Conservation (phyloP, 768 basidiomycete species). For the Trametes cinnabarina region DNA sequence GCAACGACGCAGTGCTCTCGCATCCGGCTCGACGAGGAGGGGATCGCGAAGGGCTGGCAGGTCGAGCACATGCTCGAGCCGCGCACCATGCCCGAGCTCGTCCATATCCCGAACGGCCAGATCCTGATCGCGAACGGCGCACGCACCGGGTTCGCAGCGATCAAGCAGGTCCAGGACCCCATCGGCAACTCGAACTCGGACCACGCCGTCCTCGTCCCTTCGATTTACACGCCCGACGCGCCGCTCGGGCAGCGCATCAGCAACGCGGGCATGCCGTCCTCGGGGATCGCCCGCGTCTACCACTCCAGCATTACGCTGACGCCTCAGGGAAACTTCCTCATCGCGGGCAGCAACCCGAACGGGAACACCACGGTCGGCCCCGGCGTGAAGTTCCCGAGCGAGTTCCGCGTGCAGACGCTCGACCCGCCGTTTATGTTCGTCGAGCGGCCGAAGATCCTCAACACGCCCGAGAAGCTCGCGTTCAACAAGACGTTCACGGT, state of each 20-base stretch:
- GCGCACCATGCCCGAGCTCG: slow-evolving; percentile 75
- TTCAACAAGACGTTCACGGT: slow-evolving; percentile 51
- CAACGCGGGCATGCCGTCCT: slow-evolving; percentile 54
- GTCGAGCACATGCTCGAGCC: slow-evolving; percentile 73
- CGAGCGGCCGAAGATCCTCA: slow-evolving; percentile 52
- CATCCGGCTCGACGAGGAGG: slow-evolving; percentile 59
- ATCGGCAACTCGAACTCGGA: slow-evolving; percentile 79
- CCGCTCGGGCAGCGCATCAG: slow-evolving; percentile 58
- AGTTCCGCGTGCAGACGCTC: slow-evolving; percentile 87
- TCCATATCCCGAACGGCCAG: slow-evolving; percentile 76
- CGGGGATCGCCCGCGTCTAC: slow-evolving; percentile 73
- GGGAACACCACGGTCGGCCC: slow-evolving; percentile 60
- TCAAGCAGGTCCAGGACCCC: slow-evolving; percentile 68
- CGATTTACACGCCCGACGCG: slow-evolving; percentile 64
- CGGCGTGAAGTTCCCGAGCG: slow-evolving; percentile 64
- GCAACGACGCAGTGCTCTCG: slow-evolving; percentile 75
- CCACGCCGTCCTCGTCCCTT: slow-evolving; percentile 63
- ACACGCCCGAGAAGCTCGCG: slow-evolving; percentile 35
- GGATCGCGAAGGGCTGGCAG: slow-evolving; percentile 69
- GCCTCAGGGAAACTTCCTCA: slow-evolving; percentile 68
- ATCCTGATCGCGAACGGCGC: slow-evolving; percentile 78
- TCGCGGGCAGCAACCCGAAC: slow-evolving; percentile 84
- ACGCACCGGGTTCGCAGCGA: slow-evolving; percentile 69
- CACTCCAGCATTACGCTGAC: slow-evolving; percentile 80
- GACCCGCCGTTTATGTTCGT: slow-evolving; percentile 78